Conservation (phyloP, 768 basidiomycete species). For the Amanita pallidorosea region DNA sequence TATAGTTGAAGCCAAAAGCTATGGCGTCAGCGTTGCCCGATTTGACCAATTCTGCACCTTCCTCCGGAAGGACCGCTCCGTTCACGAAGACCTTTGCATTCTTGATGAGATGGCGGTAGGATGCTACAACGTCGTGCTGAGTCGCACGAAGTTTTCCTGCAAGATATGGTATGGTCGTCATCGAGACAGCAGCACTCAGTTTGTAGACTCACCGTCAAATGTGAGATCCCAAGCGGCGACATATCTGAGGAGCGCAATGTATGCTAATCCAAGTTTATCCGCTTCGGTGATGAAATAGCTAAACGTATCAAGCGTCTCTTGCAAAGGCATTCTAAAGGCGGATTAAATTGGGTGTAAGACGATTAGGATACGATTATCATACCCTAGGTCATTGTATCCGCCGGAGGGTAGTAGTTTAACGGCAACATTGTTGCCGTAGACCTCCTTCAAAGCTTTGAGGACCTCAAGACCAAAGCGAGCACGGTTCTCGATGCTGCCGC, state of each 20-base stretch:
- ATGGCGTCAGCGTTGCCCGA: conserved; percentile 24
- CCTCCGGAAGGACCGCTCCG: conserved; percentile 21
- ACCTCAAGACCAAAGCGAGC: conserved; percentile 42
- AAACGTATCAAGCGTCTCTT: conserved; percentile 32
- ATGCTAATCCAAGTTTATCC: conserved; percentile 23
- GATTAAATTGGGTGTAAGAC: neutral
- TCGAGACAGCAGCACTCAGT: neutral
- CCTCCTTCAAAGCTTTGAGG: conserved; percentile 26
- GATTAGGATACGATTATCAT: neutral
- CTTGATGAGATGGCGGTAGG: conserved; percentile 23
- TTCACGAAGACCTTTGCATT: conserved; percentile 28
- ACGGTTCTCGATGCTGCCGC: conserved; percentile 50
- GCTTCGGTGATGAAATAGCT: conserved; percentile 30
- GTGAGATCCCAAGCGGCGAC: conserved; percentile 11
- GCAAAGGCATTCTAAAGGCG: conserved; percentile 27
- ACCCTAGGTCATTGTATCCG: conserved; percentile 37
- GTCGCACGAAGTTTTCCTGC: conserved; percentile 23
- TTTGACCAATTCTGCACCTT: conserved; percentile 24
- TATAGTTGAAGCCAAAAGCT: conserved; percentile 24
- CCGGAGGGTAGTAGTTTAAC: conserved; percentile 35
- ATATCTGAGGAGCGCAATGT: conserved; percentile 23
- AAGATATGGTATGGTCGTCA: neutral
- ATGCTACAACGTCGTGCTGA: conserved; percentile 25
- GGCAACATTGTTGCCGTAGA: conserved; percentile 34
- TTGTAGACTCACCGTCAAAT: conserved; percentile 18